Base-by-base conservation (phyloP, 2,329 filamentous ascomycete species). In the Decorospora gaudefroyi region DNA sequence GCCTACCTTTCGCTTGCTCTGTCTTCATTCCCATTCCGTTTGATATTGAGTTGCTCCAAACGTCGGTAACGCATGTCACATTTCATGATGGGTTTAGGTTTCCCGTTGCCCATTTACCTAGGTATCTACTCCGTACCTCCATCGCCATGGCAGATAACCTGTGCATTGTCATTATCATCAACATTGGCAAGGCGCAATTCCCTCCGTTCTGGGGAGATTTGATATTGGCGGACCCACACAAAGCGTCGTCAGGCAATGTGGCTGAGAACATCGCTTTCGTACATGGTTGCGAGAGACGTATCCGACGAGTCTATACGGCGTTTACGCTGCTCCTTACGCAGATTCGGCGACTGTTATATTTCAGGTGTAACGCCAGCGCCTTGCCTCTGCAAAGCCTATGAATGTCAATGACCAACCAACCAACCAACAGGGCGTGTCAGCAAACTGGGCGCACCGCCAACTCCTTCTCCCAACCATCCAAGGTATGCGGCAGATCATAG, bases 171-270 rank as follows among this genome's bases (percentile, higher is more conserved):
- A 35, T 36, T 33, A 19, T 16, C n/a, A n/a, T n/a, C 27, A 23
- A 26, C 23, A 23, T 41, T 30, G 13, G 33, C 48, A 35, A 50
- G 36, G 30, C 47, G 42, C 27, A 50, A 23, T 36, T 35, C 35
- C 15, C 16, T 6, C 42, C 35, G 42, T 28, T 23, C 9, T 37
- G 45, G 39, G 31, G 21, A 47, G 29, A 45, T 46, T 42, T 16
- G 16, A 36, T 46, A 30, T 41, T 27, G 34, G 33, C 30, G n/a
- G 44, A 29, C 47, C 48, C 37, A 46, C 31, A 25, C 29, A 46
- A 41, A 38, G 53, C 50, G 57, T 65, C 60, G 63, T 65, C 54
- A 65, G 55, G 52, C 42, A 49, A 29, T 30, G 64, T 59, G 64
- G 64, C 64, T 65, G 50, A 60, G 59, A 44, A 33, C 8, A 43